A percentile compares a stretch with the other conserved stretches of the same genome.
These are phyloP conservation scores for Panaeolus cyanescens DNA, from an alignment of 768 basidiomycete genomes.

Conservation along the genomic window DNA sequence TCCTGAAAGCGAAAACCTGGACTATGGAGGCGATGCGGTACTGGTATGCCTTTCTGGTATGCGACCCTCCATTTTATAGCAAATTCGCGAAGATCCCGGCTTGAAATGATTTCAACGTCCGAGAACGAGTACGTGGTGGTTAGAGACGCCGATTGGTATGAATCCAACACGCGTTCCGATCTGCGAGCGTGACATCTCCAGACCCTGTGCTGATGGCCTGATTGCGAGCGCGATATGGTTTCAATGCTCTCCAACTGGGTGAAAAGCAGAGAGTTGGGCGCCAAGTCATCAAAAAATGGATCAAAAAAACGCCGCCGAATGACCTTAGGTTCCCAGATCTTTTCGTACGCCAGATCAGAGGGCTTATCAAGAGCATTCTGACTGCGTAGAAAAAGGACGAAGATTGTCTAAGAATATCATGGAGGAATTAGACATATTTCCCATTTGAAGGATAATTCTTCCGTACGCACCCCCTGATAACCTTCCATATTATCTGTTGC, in stretches of 20 bases:
- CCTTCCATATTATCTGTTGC: conserved; percentile 10
- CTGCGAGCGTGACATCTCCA: neutral
- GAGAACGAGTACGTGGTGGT: conserved; percentile 1
- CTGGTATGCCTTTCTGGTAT: conserved; percentile 9
- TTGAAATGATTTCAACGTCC: neutral
- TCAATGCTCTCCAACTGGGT: conserved; percentile 26
- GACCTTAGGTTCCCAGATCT: neutral
- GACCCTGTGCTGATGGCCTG: neutral
- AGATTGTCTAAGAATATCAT: conserved; percentile 36
- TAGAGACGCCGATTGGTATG: conserved; percentile 6
- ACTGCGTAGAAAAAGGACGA: conserved; percentile 44
- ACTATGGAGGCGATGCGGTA: conserved; percentile 7
- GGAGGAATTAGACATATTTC: neutral
- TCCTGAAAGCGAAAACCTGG: neutral
- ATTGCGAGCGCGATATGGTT: neutral
- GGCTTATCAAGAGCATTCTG: neutral
- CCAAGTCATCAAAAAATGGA: conserved; percentile 27
- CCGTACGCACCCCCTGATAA: conserved; percentile 45
- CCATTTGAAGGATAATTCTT: neutral
- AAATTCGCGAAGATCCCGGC: neutral
- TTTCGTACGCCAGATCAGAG: conserved; percentile 2
- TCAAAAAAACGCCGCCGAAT: conserved; percentile 28
- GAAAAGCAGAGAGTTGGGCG: conserved; percentile 42
- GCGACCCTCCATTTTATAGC: conserved; percentile 15
- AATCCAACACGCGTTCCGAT: neutral